These are phyloP conservation scores for Wallacemonas rigidus DNA, from an alignment of 208 protist species.

Conservation along the genomic window DNA sequence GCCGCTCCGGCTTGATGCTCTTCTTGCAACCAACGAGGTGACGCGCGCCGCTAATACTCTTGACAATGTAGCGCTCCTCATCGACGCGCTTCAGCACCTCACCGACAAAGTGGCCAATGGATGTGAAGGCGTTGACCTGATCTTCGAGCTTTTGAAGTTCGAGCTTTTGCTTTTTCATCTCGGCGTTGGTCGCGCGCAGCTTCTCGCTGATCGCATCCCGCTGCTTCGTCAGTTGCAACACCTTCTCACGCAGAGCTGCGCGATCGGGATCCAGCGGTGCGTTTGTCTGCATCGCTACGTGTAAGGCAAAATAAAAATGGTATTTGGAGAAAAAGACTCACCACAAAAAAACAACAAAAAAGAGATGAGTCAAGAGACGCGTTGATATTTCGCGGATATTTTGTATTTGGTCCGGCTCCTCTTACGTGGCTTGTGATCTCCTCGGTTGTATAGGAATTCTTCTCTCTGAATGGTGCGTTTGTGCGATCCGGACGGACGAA, in stretches of 20 bases:
- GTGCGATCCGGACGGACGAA: no score
- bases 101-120: slow-evolving; percentile 98
- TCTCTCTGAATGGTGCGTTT: no score
- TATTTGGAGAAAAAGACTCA: slow-evolving; percentile 4
- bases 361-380: no score
- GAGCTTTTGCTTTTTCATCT: slow-evolving; percentile 76
- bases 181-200: slow-evolving; percentile 39
- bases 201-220: slow-evolving; percentile 62
- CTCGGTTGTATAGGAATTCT: no score
- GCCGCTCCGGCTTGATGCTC: slow-evolving; percentile 93
- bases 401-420: no score
- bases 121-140: slow-evolving; percentile 98
- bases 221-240: slow-evolving; percentile 56
- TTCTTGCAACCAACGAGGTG: slow-evolving; percentile 98
- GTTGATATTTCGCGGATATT: no score
- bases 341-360: neutral
- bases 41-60: slow-evolving; percentile 98
- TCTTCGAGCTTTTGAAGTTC: slow-evolving; percentile 97
- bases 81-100: slow-evolving; percentile 98
- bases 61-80: slow-evolving; percentile 97
- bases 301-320: neutral
- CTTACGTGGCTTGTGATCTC: no score
- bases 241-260: slow-evolving; percentile 48
- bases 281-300: slow-evolving; percentile 55
- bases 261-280: slow-evolving; percentile 59